Percentiles rank a stretch among this genome's conserved stretches.
Conservation (phyloP, 106 monocot genomes). For the Acanthochlamys bracteata region DNA sequence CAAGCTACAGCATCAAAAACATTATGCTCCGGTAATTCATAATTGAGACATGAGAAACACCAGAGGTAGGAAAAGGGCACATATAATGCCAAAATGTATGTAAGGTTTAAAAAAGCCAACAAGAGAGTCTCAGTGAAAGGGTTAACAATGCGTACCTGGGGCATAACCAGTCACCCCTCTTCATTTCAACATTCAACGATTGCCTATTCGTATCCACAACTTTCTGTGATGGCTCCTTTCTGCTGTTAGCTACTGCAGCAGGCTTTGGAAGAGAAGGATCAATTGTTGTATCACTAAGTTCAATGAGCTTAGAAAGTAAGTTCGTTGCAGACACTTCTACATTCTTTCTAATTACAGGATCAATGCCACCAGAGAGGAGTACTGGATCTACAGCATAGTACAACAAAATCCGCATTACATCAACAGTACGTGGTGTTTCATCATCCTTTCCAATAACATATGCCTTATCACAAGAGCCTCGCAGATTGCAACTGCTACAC, state of each 20-base stretch:
- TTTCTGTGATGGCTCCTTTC: conserved; percentile 16
- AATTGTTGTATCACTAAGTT: conserved; percentile 65
- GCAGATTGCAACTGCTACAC: conserved; percentile 63
- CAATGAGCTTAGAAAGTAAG: conserved; percentile 55
- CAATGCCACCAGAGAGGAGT: conserved; percentile 22
- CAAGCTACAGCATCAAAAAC: too few species aligned
- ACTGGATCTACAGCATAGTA: conserved; percentile 56
- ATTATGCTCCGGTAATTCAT: too few species aligned
- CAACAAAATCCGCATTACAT: conserved; percentile 75
- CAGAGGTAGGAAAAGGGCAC: too few species aligned
- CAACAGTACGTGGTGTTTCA: conserved; percentile 69
- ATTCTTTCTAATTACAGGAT: conserved; percentile 19
- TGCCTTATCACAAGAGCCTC: conserved; percentile 80
- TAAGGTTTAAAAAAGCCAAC: too few species aligned
- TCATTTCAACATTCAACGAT: conserved; percentile 63
- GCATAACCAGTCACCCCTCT: conserved; percentile 95
- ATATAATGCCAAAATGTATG: too few species aligned
- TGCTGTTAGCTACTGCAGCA: conserved; percentile 1
- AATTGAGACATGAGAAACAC: too few species aligned
- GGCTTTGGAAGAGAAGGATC: conserved; percentile 50
- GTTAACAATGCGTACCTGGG: conserved; percentile 69
- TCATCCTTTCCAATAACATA: conserved; percentile 41
- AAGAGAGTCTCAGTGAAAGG: too few species aligned
- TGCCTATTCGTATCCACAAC: background rate
- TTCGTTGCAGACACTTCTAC: conserved; percentile 65